Evolutionary conservation across 257 asterid genomes (phyloP).

Genomic region (Euphrasia confusa): DNA sequence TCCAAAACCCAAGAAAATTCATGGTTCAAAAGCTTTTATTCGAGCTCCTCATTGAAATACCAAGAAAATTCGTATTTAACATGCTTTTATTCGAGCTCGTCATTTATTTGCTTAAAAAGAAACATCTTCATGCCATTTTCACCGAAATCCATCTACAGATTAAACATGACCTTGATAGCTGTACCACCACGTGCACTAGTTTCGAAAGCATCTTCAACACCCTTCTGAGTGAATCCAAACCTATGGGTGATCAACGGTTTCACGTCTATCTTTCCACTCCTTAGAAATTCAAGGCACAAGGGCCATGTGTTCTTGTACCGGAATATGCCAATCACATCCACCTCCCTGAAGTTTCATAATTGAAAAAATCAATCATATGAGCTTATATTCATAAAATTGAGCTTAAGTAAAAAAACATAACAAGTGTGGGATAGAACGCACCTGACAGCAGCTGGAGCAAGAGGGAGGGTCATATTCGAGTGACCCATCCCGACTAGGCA

Average conservation of each 20-base stretch:
- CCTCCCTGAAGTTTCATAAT: conserved; percentile 53
- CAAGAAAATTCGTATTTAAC: not conserved
- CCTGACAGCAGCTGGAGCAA: conserved; percentile 90
- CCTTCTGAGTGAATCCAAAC: conserved; percentile 71
- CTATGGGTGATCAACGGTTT: conserved; percentile 90
- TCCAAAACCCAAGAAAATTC: not conserved
- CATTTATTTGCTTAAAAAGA: not conserved
- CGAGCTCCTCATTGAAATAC: not conserved
- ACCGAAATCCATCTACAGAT: conserved; percentile 34
- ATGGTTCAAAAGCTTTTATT: not conserved
- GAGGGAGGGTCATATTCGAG: conserved; percentile 70
- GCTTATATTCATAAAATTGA: too few relatives aligned
- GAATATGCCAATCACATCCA: conserved; percentile 83
- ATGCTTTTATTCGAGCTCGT: not conserved
- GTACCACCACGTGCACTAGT: conserved; percentile 78
- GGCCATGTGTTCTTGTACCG: conserved; percentile 98
- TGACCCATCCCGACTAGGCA: conserved; percentile 93
- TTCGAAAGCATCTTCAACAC: conserved; percentile 83
- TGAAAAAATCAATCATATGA: too few relatives aligned
- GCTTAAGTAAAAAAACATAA: not conserved
- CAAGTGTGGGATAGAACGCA: conserved; percentile 17
- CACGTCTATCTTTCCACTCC: conserved; percentile 83
- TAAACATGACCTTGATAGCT: conserved; percentile 97
- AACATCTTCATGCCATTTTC: conserved; percentile 4
- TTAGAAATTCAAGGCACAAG: conserved; percentile 69